Evolutionary conservation across 768 basidiomycete species (phyloP).

Genomic region (Polyporus arcularius): DNA sequence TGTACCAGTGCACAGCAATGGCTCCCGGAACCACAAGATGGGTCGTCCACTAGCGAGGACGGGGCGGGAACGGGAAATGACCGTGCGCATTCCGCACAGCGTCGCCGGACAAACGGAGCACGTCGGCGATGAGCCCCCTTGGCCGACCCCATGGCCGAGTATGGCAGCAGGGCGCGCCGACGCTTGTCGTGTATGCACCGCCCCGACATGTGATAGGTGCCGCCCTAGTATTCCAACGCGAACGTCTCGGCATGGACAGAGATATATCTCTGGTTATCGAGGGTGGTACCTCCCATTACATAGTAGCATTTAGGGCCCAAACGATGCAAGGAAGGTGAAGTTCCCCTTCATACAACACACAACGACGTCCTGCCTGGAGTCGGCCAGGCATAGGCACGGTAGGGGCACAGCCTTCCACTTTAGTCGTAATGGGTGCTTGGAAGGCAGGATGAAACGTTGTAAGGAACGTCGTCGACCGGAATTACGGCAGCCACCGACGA

Average conservation of each 20-base stretch:
- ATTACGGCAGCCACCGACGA: neutral
- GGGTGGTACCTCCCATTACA: no score
- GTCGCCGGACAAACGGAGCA: constrained; percentile 1
- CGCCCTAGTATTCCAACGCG: neutral
- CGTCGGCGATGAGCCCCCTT: neutral
- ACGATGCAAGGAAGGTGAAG: no score
- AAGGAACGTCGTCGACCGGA: neutral
- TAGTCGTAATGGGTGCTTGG: neutral
- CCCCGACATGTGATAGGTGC: neutral
- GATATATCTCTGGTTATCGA: neutral
- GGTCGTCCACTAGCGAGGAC: no score
- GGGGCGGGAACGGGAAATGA: constrained; percentile 2
- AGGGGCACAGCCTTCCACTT: neutral
- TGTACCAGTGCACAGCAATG: constrained; percentile 3
- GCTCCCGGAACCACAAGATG: neutral
- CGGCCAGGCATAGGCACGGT: neutral
- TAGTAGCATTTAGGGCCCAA: no score
- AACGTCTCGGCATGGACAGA: neutral
- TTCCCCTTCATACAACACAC: neutral
- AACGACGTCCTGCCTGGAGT: neutral
- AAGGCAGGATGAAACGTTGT: neutral
- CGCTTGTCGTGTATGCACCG: neutral
- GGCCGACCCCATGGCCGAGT: constrained; percentile 1
- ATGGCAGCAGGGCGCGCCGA: constrained; percentile 2
- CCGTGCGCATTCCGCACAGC: constrained; percentile 9